Percentiles rank a stretch among this genome's conserved stretches.
phyloP scores from a whole-genome alignment of 768 basidiomycete genomes.

The Mrakia blollopis region DNA sequence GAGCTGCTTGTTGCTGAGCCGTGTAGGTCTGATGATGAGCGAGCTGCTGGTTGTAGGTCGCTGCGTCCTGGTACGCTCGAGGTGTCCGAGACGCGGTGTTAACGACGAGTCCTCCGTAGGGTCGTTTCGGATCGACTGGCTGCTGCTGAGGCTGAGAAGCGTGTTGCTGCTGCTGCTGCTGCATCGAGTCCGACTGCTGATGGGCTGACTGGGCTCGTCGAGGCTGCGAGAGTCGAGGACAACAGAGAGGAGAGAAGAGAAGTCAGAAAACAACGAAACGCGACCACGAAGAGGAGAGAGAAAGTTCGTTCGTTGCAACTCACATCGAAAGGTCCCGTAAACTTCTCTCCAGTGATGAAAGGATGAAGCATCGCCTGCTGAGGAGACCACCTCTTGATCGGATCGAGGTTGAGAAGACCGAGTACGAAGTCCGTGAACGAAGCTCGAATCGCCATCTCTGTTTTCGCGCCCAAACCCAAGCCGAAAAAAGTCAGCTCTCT shows the following conservation, averaged over 20 bases:
- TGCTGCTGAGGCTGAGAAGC: slow-evolving; percentile 38
- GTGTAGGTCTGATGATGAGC: slow-evolving; percentile 91
- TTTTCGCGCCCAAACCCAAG: background rate
- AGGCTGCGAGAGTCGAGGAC: background rate
- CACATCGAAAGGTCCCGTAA: slow-evolving; percentile 51
- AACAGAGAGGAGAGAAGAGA: slow-evolving; percentile 8
- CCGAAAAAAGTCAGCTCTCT: background rate
- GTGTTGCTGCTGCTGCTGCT: slow-evolving; percentile 3
- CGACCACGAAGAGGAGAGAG: background rate
- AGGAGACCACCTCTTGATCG: slow-evolving; percentile 92
- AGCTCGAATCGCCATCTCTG: slow-evolving; percentile 87
- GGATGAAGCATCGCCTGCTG: slow-evolving; percentile 94
- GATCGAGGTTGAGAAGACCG: slow-evolving; percentile 88
- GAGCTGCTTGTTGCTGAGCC: slow-evolving; percentile 71
- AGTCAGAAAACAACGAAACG: slow-evolving; percentile 27
- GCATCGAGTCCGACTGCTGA: slow-evolving; percentile 5
- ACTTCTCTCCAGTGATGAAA: slow-evolving; percentile 97
- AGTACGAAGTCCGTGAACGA: slow-evolving; percentile 98
- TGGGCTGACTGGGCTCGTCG: background rate
- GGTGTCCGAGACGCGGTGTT: slow-evolving; percentile 65
- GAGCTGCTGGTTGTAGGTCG: slow-evolving; percentile 88
- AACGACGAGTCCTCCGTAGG: slow-evolving; percentile 87
- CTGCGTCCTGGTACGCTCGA: slow-evolving; percentile 83
- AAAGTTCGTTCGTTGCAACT: slow-evolving; percentile 27
- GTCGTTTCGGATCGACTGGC: slow-evolving; percentile 61